Base-by-base conservation (phyloP, 1,284 basidiomycete genomes). In the Microbotryum intermedium region DNA sequence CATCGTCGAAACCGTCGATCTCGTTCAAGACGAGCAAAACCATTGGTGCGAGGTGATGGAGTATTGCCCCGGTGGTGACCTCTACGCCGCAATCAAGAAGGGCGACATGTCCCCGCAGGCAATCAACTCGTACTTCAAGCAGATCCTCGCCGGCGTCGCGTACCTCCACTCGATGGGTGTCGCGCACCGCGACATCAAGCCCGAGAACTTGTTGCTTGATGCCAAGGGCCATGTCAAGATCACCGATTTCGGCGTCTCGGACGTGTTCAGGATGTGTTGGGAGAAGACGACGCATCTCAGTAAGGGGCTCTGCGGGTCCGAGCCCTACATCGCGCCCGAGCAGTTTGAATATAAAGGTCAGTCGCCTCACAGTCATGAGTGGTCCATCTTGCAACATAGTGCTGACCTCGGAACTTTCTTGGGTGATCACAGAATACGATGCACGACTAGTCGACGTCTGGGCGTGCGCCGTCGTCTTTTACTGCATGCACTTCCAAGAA, bases 41-140 rank as follows among this genome's bases (percentile, higher is more conserved):
- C 87, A 92, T 72, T 98, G 94, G 94, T 98, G 94, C 74, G 94
- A 98, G 76, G 94, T 98, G 62, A 97, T 98, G 95, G 95, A 98
- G 77, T 97, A 93, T 74, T 97, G 94, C 75, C 90, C 90, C 2
- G 94, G 94, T 55, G 93, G 93, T 6, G 93, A 97, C 76, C 80
- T 97, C 42, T 97, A 97, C 73, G 92, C 91, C 26, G 92, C 92
- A 43, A 97, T 97, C 79, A 97, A 97, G 81, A 90, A 90, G 74
- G 94, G 93, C 72, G 84, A 88, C 67, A 95, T 98, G 91, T 87
- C 85, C 20, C 85, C 89, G 21, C 85, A 83, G 73, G 92, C 95
- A 76, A 91, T 97, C 69, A 93, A 97, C 75, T 95, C 90, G 75
- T 93, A 88, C 75, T 97, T 98, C 82, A 95, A 91, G 80, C 95